Conservation (phyloP, 1,284 basidiomycete species). For the Xanthoconium separans region DNA sequence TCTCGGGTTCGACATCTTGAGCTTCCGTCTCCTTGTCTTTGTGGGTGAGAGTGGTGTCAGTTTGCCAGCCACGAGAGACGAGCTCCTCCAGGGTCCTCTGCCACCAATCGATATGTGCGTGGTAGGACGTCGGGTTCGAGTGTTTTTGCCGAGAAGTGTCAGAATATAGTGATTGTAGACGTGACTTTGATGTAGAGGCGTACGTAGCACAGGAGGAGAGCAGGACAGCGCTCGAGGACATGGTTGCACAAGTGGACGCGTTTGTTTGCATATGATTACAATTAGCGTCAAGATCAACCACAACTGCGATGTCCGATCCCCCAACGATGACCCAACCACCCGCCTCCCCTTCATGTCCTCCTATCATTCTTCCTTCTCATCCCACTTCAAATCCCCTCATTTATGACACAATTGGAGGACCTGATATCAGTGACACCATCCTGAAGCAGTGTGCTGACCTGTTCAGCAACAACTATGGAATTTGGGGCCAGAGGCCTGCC, state of each 20-base stretch:
- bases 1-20: slow-evolving; percentile 8
- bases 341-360: too few relatives aligned
- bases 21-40: slow-evolving; percentile 25
- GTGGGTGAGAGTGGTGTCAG: slow-evolving; percentile 21
- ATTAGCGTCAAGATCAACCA: too few relatives aligned
- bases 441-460: too few relatives aligned
- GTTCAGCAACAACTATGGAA: too few relatives aligned
- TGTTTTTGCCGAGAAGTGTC: slow-evolving; percentile 83
- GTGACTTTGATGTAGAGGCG: slow-evolving; percentile 49
- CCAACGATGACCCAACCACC: too few relatives aligned
- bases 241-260: slow-evolving; percentile 10
- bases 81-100: slow-evolving; percentile 63
- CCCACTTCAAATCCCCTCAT: too few relatives aligned
- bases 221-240: slow-evolving; percentile 21
- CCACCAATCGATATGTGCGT: slow-evolving; percentile 89
- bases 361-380: too few relatives aligned
- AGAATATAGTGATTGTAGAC: slow-evolving; percentile 84
- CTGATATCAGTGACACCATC: too few relatives aligned
- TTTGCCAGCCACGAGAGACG: slow-evolving; percentile 58
- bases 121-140: slow-evolving; percentile 82
- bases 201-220: slow-evolving; percentile 48
- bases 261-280: too few relatives aligned
- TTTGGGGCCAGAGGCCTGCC: too few relatives aligned
- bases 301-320: too few relatives aligned
- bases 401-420: too few relatives aligned